phyloP scores from a whole-genome alignment of 345 rosid species.

The Rhodomyrtus tomentosa region DNA sequence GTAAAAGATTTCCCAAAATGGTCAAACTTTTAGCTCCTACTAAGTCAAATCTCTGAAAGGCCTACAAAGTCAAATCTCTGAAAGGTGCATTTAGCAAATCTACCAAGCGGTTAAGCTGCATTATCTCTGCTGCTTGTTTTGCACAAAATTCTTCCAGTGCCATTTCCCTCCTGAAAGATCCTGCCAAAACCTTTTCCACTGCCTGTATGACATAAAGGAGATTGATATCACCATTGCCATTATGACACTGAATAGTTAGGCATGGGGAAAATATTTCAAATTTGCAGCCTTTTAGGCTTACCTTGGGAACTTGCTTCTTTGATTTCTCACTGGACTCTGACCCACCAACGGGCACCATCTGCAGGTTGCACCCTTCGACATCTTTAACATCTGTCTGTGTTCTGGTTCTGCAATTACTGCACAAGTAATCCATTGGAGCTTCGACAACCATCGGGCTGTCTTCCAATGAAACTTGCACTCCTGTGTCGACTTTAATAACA shows the following conservation, averaged over 20 bases:
- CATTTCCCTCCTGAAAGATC: conserved; percentile 97
- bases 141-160: conserved; percentile 89
- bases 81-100: conserved; percentile 5
- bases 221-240: not conserved
- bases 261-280: not conserved
- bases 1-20: conserved; percentile 9
- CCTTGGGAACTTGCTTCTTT: conserved; percentile 74
- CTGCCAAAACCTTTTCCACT: conserved; percentile 90
- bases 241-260: not conserved
- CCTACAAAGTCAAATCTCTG: not conserved
- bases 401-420: conserved; percentile 52
- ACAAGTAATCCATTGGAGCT: conserved; percentile 27
- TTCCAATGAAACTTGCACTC: conserved; percentile 66
- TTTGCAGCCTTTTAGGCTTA: conserved; percentile 14
- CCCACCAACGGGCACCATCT: conserved; percentile 47
- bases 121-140: conserved; percentile 81
- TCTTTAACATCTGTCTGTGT: conserved; percentile 32
- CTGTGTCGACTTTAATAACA: conserved; percentile 57
- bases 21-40: not conserved
- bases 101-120: conserved; percentile 92
- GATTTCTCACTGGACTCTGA: conserved; percentile 47
- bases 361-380: conserved; percentile 36
- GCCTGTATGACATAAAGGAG: conserved; percentile 41
- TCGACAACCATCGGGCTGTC: conserved; percentile 24
- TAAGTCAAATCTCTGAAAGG: not conserved